phyloP scores from a whole-genome alignment of 352 stramenopile genomes.

The Pythium rhizo-oryzae region DNA sequence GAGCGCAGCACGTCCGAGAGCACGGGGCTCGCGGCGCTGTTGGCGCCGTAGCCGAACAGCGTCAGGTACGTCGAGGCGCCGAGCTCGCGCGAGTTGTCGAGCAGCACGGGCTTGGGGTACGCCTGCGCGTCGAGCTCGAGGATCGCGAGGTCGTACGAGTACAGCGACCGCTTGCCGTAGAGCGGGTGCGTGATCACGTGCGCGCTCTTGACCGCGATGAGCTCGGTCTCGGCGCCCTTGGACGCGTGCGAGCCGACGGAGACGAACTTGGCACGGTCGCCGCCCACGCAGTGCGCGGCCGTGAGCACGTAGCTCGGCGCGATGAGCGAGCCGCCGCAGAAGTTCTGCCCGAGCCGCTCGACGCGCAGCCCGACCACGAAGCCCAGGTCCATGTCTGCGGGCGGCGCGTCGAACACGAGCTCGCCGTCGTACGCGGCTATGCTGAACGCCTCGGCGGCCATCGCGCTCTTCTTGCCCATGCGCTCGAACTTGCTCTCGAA shows the following conservation, averaged over 20 bases:
- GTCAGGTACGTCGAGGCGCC: slow-evolving; percentile 33
- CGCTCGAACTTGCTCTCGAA: slow-evolving; percentile 2
- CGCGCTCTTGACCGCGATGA: slow-evolving; percentile 33
- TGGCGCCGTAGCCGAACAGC: slow-evolving; percentile 38
- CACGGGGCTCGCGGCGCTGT: slow-evolving; percentile 27
- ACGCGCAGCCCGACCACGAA: slow-evolving; percentile 43
- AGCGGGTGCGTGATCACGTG: slow-evolving; percentile 40
- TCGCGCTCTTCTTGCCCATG: not conserved
- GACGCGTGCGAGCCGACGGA: slow-evolving; percentile 37
- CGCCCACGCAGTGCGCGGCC: slow-evolving; percentile 41
- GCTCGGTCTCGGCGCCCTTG: slow-evolving; percentile 33
- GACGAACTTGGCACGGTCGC: slow-evolving; percentile 34
- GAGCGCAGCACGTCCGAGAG: slow-evolving; percentile 35
- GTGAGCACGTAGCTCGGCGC: slow-evolving; percentile 48
- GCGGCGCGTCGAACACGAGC: slow-evolving; percentile 26
- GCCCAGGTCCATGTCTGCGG: slow-evolving; percentile 26
- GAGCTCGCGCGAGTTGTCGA: slow-evolving; percentile 34
- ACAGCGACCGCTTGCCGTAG: slow-evolving; percentile 33
- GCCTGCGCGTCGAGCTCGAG: slow-evolving; percentile 40
- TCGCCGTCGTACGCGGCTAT: slow-evolving; percentile 21
- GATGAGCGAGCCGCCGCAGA: slow-evolving; percentile 51
- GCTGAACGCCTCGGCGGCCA: not conserved
- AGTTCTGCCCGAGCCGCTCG: slow-evolving; percentile 37
- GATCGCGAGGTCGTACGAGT: slow-evolving; percentile 46
- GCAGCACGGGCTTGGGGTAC: slow-evolving; percentile 34